phyloP scores from a whole-genome alignment of 768 basidiomycete species.

The Coprinellus micaceus region DNA sequence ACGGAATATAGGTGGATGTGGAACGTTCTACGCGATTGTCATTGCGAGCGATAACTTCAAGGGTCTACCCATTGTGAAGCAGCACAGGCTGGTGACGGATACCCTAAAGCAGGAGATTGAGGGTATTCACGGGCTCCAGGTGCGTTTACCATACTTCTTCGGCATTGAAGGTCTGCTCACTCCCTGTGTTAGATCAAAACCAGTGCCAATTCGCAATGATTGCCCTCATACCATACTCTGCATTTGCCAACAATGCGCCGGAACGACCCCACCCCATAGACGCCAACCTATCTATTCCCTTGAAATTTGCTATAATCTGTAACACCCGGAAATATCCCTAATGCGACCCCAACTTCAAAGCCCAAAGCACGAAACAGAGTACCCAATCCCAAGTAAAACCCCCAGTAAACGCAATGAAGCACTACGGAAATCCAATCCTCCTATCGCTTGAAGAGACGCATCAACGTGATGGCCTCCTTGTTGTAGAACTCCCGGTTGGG shows the following conservation, averaged over 20 bases:
- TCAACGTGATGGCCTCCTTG: slow-evolving; percentile 64
- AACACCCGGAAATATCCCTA: neutral
- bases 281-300: neutral
- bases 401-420: neutral
- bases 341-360: neutral
- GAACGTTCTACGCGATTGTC: slow-evolving; percentile 92
- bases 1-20: slow-evolving; percentile 77
- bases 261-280: neutral
- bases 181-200: slow-evolving; percentile 11
- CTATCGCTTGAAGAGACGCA: slow-evolving; percentile 40
- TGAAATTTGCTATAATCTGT: neutral
- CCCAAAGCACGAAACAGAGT: no score
- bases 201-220: neutral
- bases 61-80: slow-evolving; percentile 84
- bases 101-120: slow-evolving; percentile 85
- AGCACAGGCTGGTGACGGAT: slow-evolving; percentile 87
- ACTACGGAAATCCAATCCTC: neutral
- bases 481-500: slow-evolving; percentile 53
- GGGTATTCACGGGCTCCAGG: slow-evolving; percentile 92
- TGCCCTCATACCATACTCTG: no score
- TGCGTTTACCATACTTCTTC: slow-evolving; percentile 28
- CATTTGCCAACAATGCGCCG: neutral
- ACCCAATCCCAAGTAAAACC: no score
- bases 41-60: slow-evolving; percentile 85
- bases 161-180: neutral